Conservation (phyloP, 1,284 basidiomycete species). For the Rhodotorula sp. region DNA sequence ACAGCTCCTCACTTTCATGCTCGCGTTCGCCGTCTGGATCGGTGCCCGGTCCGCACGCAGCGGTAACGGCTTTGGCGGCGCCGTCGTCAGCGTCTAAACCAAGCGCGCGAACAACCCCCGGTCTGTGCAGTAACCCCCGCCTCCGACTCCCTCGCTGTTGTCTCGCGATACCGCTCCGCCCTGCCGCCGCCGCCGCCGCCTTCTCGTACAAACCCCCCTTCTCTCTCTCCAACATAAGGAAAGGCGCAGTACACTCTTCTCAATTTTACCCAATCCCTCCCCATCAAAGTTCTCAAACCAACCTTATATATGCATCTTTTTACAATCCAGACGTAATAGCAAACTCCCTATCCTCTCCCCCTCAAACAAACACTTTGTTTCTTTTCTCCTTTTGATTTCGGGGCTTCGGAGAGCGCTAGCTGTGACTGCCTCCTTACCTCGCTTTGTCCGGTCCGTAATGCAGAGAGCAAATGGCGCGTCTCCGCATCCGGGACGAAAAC, state of each 20-base stretch:
- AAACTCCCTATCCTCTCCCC: background rate
- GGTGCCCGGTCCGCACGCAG: slow-evolving; percentile 36
- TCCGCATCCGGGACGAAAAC: no score
- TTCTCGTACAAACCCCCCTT: background rate
- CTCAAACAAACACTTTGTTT: no score
- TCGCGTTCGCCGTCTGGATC: slow-evolving; percentile 31
- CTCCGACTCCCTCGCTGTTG: background rate
- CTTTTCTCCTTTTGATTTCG: no score
- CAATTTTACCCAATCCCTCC: background rate
- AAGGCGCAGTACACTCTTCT: background rate
- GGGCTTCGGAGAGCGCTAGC: no score
- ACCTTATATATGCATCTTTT: background rate
- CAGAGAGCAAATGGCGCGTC: no score
- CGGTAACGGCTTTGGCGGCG: slow-evolving; percentile 43
- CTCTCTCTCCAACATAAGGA: background rate
- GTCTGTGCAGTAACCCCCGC: background rate
- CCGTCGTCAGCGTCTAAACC: slow-evolving; percentile 31
- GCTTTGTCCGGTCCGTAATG: no score
- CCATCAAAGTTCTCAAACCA: background rate
- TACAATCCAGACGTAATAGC: background rate
- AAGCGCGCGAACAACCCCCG: background rate
- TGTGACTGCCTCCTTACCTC: no score
- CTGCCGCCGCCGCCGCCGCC: background rate
- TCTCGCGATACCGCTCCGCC: background rate
- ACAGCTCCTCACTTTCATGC: slow-evolving; percentile 38